Conservation (phyloP, 148 eudicot species). For the Camellia japonica region DNA sequence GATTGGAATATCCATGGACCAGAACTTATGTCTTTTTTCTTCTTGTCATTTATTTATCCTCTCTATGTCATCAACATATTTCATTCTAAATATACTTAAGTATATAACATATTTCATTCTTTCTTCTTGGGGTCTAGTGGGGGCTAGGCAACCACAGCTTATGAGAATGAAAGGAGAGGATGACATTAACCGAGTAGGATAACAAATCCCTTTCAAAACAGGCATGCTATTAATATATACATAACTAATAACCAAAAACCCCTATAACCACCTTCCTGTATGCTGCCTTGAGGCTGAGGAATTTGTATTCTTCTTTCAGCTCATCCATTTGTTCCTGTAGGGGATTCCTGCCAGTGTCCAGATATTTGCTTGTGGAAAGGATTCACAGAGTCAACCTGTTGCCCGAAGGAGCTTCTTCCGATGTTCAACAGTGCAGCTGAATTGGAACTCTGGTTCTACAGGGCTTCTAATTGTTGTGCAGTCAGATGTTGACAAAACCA, state of each 20-base stretch:
- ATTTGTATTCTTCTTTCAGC: conserved; percentile 1
- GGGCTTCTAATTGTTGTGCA: conserved; percentile 89
- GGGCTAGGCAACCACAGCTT: not conserved
- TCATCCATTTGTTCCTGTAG: conserved; percentile 35
- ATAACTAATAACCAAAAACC: not conserved
- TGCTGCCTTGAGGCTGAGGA: conserved; percentile 2
- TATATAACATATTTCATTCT: not conserved
- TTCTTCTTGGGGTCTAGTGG: not conserved
- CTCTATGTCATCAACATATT: not conserved
- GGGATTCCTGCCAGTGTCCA: conserved; percentile 96
- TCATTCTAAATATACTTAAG: not conserved
- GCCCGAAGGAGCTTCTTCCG: conserved; percentile 95
- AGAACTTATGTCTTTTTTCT: not conserved
- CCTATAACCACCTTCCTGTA: not conserved
- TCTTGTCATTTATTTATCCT: not conserved
- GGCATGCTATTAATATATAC: not conserved
- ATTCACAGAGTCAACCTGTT: conserved; percentile 62
- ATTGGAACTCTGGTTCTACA: conserved; percentile 86
- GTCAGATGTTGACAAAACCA: conserved; percentile 96
- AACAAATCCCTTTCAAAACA: not conserved
- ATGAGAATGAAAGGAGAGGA: not conserved
- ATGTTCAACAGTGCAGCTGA: conserved; percentile 77
- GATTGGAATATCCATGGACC: not conserved
- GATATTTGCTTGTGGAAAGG: conserved; percentile 70
- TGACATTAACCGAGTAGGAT: not conserved